phyloP scores from a whole-genome alignment of 1,284 basidiomycete genomes.

The Bjerkandera adusta region DNA sequence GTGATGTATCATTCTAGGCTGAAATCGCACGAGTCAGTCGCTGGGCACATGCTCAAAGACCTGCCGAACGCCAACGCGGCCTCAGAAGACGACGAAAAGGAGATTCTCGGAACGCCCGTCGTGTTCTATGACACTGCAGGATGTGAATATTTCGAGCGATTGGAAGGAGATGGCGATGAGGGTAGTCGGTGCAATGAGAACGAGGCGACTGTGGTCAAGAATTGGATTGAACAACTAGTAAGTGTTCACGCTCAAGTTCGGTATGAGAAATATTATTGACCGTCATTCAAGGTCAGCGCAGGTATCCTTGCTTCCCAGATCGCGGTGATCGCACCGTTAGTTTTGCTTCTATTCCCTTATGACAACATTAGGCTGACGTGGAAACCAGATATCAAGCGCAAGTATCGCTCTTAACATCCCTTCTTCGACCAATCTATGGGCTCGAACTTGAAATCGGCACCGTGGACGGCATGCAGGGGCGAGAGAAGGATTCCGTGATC shows the following conservation, averaged over 20 bases:
- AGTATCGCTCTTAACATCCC: slow-evolving; percentile 74
- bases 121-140: slow-evolving; percentile 95
- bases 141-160: slow-evolving; percentile 85
- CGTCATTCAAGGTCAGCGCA: slow-evolving; percentile 48
- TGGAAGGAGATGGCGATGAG: slow-evolving; percentile 69
- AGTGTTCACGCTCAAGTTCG: slow-evolving; percentile 23
- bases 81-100: slow-evolving; percentile 63
- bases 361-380: background rate
- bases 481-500: slow-evolving; percentile 88
- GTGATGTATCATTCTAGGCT: slow-evolving; percentile 80
- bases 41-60: slow-evolving; percentile 69
- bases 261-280: background rate
- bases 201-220: slow-evolving; percentile 82
- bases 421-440: slow-evolving; percentile 68
- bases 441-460: slow-evolving; percentile 83
- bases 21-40: slow-evolving; percentile 70
- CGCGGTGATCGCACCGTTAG: slow-evolving; percentile 87
- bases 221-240: slow-evolving; percentile 81
- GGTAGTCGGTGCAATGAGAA: slow-evolving; percentile 93
- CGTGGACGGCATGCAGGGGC: slow-evolving; percentile 92
- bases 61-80: slow-evolving; percentile 52
- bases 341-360: slow-evolving; percentile 6
- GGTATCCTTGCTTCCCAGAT: slow-evolving; percentile 79
- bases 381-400: slow-evolving; percentile 88
- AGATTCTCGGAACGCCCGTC: slow-evolving; percentile 73